A percentile compares a stretch with the other conserved stretches of the same genome.
Evolutionary conservation across 2,329 filamentous ascomycete species (phyloP).

Genomic region (Tetracladium maxilliforme): DNA sequence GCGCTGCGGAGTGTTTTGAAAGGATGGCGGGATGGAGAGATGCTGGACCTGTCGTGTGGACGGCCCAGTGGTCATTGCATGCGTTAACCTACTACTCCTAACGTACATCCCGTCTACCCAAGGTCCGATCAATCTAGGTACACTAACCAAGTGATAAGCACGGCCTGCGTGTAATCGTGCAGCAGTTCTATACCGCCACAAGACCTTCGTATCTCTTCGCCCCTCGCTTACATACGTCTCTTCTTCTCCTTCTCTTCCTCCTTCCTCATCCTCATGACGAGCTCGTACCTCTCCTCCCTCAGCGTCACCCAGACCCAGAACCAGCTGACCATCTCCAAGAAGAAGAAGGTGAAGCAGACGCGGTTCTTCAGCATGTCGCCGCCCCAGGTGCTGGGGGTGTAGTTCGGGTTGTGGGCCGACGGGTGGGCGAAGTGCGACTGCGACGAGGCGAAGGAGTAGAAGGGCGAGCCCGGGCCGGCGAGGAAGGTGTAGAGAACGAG

Average conservation of each 20-base stretch:
- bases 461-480: constrained; percentile 34
- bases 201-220: no score
- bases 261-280: constrained; percentile 16
- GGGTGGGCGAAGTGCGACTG: constrained; percentile 20
- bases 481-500: constrained; percentile 51
- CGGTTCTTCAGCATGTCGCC: constrained; percentile 67
- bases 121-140: no score
- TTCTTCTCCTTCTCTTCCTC: constrained; percentile 17
- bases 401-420: constrained; percentile 16
- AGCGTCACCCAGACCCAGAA: constrained; percentile 71
- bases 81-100: no score
- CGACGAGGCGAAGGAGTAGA: constrained; percentile 24
- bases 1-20: constrained; percentile 1
- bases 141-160: no score
- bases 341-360: constrained; percentile 71
- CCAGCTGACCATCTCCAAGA: constrained; percentile 73
- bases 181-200: no score
- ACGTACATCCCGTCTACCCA: no score
- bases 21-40: constrained; percentile 1
- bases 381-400: constrained; percentile 26
- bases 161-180: no score
- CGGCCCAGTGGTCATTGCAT: no score
- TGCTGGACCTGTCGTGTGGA: constrained; percentile 1
- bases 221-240: constrained; percentile 7
- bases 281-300: constrained; percentile 41